These are phyloP conservation scores for Dissophora globulifera DNA, from an alignment of 192 early-diverging fungal genomes.

Conservation along the genomic window DNA sequence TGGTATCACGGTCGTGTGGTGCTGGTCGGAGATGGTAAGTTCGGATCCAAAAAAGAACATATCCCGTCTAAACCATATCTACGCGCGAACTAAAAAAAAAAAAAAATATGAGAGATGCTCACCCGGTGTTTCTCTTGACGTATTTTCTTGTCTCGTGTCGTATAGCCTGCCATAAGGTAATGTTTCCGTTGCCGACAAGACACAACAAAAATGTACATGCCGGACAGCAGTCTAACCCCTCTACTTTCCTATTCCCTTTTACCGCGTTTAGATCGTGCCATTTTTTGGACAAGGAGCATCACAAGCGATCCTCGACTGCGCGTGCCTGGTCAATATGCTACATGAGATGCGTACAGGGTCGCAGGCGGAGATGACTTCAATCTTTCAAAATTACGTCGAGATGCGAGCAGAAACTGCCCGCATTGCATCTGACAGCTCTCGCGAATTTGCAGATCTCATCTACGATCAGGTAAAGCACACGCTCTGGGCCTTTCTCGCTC, in stretches of 20 bases:
- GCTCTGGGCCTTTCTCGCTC: background rate
- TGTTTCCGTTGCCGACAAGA: too few relatives aligned
- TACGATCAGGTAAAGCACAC: constrained; percentile 25
- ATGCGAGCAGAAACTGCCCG: constrained; percentile 28
- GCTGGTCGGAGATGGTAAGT: constrained; percentile 42
- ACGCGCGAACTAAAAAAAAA: too few relatives aligned
- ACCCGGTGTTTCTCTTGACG: background rate
- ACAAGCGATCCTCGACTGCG: constrained; percentile 40
- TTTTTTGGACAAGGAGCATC: constrained; percentile 53
- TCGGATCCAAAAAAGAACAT: too few relatives aligned
- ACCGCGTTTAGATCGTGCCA: constrained; percentile 31
- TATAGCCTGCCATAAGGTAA: constrained; percentile 41
- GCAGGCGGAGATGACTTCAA: background rate
- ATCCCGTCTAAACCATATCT: background rate
- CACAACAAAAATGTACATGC: too few relatives aligned
- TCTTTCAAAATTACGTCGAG: constrained; percentile 42
- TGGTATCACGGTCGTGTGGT: constrained; percentile 50
- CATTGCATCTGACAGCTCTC: constrained; percentile 42
- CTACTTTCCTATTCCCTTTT: background rate
- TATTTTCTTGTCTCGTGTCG: background rate
- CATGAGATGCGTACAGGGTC: background rate
- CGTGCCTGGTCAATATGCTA: constrained; percentile 35
- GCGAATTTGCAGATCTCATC: constrained; percentile 52
- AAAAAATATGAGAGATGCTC: background rate
- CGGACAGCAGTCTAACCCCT: background rate